phyloP scores from a whole-genome alignment of 139 green algal species.

The Haematococcus sp. region DNA sequence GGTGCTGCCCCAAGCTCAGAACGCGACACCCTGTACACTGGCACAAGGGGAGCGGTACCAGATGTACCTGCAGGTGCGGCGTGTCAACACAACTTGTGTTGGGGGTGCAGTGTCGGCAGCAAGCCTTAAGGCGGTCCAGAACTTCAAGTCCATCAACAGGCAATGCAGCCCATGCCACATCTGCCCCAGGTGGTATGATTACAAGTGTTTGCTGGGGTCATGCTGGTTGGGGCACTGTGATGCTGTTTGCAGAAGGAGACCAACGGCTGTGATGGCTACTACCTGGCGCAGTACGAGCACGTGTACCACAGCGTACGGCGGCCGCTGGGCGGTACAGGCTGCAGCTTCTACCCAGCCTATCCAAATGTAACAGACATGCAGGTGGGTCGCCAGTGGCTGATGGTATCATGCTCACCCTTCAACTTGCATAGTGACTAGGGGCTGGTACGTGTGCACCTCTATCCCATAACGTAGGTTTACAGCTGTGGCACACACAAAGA shows the following conservation, averaged over 20 bases:
- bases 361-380: slow-evolving; percentile 12
- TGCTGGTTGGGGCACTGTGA: too few relatives aligned
- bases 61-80: slow-evolving; percentile 23
- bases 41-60: slow-evolving; percentile 28
- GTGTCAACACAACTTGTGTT: neutral
- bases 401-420: too few relatives aligned
- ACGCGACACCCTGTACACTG: slow-evolving; percentile 19
- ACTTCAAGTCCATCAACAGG: too few relatives aligned
- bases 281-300: slow-evolving; percentile 20
- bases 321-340: slow-evolving; percentile 31
- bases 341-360: slow-evolving; percentile 30
- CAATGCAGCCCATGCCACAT: neutral
- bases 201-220: neutral
- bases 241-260: slow-evolving; percentile 4
- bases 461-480: too few relatives aligned
- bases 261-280: slow-evolving; percentile 11
- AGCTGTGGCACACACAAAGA: too few relatives aligned
- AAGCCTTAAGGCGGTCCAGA: too few relatives aligned
- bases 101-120: too few relatives aligned
- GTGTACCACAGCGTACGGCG: slow-evolving; percentile 23
- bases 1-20: neutral
- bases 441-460: too few relatives aligned
- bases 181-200: neutral
- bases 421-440: too few relatives aligned
- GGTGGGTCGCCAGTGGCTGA: slow-evolving; percentile 10